These are phyloP conservation scores for Erysimum cheiranthoides DNA, from an alignment of 345 rosid genomes.

Conservation along the genomic window DNA sequence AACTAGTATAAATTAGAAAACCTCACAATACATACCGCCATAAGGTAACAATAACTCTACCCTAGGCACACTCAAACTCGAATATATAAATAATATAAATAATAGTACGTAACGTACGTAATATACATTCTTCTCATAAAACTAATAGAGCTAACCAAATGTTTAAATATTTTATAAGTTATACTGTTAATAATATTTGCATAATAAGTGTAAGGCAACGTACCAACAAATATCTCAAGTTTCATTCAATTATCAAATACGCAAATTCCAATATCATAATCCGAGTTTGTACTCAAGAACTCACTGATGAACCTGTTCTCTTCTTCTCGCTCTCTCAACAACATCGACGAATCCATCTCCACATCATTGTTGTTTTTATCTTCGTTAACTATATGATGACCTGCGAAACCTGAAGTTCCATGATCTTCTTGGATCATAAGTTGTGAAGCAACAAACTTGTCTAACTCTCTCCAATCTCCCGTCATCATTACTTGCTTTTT, in stretches of 20 bases:
- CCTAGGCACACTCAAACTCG: constrained; percentile 1
- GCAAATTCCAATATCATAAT: constrained; percentile 61
- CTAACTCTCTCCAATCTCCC: constrained; percentile 85
- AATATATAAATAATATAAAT: not conserved
- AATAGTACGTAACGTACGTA: not conserved
- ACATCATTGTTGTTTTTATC: constrained; percentile 13
- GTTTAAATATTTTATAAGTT: not conserved
- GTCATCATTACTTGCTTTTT: constrained; percentile 48
- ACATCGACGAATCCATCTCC: constrained; percentile 42
- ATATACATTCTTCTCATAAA: not conserved
- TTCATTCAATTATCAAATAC: constrained; percentile 54
- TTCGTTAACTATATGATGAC: constrained; percentile 25
- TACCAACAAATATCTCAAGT: constrained; percentile 22
- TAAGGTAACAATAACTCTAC: constrained; percentile 6
- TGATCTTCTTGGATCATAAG: constrained; percentile 67
- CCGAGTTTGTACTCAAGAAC: constrained; percentile 54
- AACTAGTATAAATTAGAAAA: constrained; percentile 11
- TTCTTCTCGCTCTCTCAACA: constrained; percentile 55
- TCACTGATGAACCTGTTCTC: constrained; percentile 52
- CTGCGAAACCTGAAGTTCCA: constrained; percentile 47
- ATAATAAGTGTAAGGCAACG: not conserved
- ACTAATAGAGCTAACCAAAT: not conserved
- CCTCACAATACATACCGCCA: not conserved
- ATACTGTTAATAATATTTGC: not conserved
- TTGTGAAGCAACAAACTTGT: constrained; percentile 93